Evolutionary conservation across 305 asterid genomes (phyloP), one percentile per base, ranked within the genome.

Genomic region (Fraxinus platypoda): DNA sequence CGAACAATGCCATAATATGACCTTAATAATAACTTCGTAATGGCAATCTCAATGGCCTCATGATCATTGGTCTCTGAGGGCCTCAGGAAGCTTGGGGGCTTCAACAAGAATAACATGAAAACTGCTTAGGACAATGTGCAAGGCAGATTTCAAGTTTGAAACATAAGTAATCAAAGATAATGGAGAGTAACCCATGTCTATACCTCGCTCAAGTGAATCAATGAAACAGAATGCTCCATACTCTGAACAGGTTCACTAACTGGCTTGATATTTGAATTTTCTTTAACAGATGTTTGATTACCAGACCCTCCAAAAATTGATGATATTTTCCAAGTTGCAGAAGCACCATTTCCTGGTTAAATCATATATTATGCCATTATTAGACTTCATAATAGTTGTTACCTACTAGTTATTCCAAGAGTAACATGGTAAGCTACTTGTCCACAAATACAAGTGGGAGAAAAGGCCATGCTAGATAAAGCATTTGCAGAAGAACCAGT

Each of bases 1-100:
- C 99, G 88, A 25, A 94, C 98, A 84, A 94, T 94, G 87, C 93
- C 98, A 86, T 97, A 94, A 85, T 97, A 96, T 59, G 99, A 96
- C 89, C 91, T 93, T 62, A 96, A 85, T 83, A 96, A 91, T 84
- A 92, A 88, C 88, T 93, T 94, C 37, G 95, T 97, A 54, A 93
- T 90, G 68, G 90, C 78, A 84, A 97, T 94, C 84, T 93, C 99
- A 80, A 90, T 81, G 46, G 95, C 79, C 87, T 93, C 98, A 82
- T 94, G 97, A 23, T 98, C 89, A 81, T 90, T 93, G 82, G 93
- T 89, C 78, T 97, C 98, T n/a, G 97, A 88, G 68, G 98, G 97
- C 93, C 97, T 94, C 93, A 97, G 87, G 62, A 97, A 93, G 75
- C 88, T 85, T 34, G 99, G 99, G 49, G 99, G 99, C 99, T 97